Evolutionary conservation across 129 eudicot species (phyloP).

Genomic region (Rutidosis leptorrhynchoides): DNA sequence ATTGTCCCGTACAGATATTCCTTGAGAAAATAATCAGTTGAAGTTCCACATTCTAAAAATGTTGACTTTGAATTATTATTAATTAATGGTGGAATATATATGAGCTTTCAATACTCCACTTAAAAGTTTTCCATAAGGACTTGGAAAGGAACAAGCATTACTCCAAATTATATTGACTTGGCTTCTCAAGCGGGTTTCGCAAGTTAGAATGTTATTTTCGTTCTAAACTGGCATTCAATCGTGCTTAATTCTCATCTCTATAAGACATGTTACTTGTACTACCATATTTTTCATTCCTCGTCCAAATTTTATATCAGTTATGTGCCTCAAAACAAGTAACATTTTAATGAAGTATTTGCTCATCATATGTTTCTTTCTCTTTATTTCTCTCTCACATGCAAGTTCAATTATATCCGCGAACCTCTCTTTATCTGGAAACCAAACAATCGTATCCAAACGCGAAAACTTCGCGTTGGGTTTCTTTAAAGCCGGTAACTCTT

Average conservation of each 20-base stretch:
- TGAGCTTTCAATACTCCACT: not conserved
- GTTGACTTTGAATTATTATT: not conserved
- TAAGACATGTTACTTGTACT: not conserved
- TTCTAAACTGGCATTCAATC: not conserved
- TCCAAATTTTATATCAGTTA: constrained; percentile 16
- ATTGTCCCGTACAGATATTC: not conserved
- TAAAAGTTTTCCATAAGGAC: not conserved
- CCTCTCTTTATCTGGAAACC: constrained; percentile 55
- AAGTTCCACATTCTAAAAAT: not conserved
- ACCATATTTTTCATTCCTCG: not conserved
- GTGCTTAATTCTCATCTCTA: not conserved
- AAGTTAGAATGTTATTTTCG: constrained; percentile 2
- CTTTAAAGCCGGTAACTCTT: constrained; percentile 58
- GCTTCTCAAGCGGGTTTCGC: constrained; percentile 1
- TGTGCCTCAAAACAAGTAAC: not conserved
- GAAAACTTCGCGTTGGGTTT: constrained; percentile 56
- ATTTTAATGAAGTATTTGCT: constrained; percentile 11
- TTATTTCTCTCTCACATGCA: constrained; percentile 23
- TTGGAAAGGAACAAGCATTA: not conserved
- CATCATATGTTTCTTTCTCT: constrained; percentile 30
- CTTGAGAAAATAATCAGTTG: not conserved
- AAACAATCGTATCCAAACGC: constrained; percentile 42
- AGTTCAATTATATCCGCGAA: constrained; percentile 40
- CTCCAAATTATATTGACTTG: not conserved
- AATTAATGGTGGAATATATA: not conserved